Conservation (phyloP, 2,329 filamentous ascomycete genomes). For the Colletotrichum scovillei region DNA sequence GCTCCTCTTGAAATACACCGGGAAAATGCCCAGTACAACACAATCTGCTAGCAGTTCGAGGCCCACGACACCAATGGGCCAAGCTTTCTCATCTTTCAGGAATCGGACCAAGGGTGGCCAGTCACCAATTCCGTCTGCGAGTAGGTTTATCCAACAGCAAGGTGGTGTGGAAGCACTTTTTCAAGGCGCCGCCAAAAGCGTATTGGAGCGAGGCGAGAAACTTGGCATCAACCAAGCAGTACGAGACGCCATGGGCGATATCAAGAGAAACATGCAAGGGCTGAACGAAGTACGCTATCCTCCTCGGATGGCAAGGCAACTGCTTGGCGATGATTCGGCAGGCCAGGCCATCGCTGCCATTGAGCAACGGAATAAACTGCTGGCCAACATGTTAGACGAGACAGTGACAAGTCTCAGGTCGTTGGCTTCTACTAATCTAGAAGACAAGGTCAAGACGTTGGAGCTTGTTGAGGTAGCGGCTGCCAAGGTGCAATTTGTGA, state of each 20-base stretch:
- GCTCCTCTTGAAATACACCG: conserved; percentile 79
- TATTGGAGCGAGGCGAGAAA: conserved; percentile 78
- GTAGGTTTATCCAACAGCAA: conserved; percentile 64
- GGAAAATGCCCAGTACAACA: conserved; percentile 56
- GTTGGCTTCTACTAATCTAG: conserved; percentile 62
- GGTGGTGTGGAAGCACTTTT: conserved; percentile 76
- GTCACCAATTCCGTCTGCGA: conserved; percentile 59
- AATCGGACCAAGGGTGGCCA: conserved; percentile 53
- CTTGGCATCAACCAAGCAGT: conserved; percentile 85
- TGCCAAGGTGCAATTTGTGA: conserved; percentile 74
- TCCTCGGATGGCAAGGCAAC: conserved; percentile 49
- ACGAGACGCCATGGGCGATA: conserved; percentile 83
- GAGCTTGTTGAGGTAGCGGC: conserved; percentile 69
- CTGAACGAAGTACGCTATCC: conserved; percentile 67
- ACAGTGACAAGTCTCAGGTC: conserved; percentile 73
- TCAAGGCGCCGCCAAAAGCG: conserved; percentile 80
- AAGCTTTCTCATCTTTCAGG: conserved; percentile 46
- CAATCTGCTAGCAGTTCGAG: conserved; percentile 30
- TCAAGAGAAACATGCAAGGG: conserved; percentile 78
- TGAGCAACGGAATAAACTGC: conserved; percentile 73
- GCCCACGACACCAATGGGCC: conserved; percentile 38
- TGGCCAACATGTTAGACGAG: conserved; percentile 76
- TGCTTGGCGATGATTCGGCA: conserved; percentile 49
- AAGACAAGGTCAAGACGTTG: conserved; percentile 60
- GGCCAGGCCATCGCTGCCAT: conserved; percentile 59